Base-by-base conservation (phyloP, 257 asterid species). In the Solanum corneliomulleri region DNA sequence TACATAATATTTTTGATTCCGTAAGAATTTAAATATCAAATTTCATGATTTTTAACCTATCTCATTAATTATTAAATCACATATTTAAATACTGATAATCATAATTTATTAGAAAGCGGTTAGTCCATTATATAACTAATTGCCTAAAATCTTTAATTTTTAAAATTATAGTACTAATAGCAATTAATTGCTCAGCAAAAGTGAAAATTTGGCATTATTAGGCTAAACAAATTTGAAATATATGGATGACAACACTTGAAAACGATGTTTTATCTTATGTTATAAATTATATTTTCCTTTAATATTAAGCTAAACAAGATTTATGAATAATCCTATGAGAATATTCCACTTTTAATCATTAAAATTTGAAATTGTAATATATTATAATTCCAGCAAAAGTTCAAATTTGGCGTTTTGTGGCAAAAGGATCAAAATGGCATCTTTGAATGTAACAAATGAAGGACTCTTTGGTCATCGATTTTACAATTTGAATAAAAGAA, bases 1-100 rank as follows among this genome's bases (percentile, higher is more conserved):
- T 13, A 23, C 1, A 0, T 60, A 9, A 3, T 60, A 60, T 23
- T 3, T 3, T 23, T 23, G 0, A 0, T 6, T 60, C 1, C 1
- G 6, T 1, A 0, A 62, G 33, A 11, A 23, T 21, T 60, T 21
- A 5, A 52, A n/a, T 68, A 0, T 7, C 6, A 68, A 0, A 68
- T 14, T 68, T 68, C 1, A 14, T 7, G 1, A 29, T 68, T 27
- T 14, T 68, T 0, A 14, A 27, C 23, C 1, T 14, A 27, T 1
- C 15, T 3, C 1, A 29, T 1, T 29, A 0, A 68, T 1, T 5
- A 68, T 5, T 29, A 3, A 0, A 3, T 31, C 2, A 31, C 12
- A 1, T 1, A 0, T 3, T 11, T 64, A 6, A 64, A 64, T n/a
- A 64, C 0, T 64, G 7, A 4, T 21, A 10, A 5, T 74, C 21